These are phyloP conservation scores for Aspergillus arachidicola DNA, from an alignment of 2,329 filamentous ascomycete genomes.

Conservation along the genomic window DNA sequence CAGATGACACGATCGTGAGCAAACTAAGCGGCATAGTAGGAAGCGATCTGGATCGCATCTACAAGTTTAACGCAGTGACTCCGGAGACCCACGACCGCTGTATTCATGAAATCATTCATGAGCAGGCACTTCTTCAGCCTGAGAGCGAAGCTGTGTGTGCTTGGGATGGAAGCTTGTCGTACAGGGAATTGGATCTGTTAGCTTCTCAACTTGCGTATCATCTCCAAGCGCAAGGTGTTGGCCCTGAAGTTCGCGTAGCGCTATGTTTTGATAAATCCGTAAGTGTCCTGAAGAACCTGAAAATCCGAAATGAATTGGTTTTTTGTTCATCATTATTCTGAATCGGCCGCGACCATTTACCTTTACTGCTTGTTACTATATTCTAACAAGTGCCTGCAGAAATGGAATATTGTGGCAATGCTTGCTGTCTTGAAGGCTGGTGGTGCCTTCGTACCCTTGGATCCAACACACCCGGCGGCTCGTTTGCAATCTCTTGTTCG, in stretches of 20 bases:
- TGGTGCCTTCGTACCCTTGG: slow-evolving; percentile 45
- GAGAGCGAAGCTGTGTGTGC: slow-evolving; percentile 38
- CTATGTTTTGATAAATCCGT: slow-evolving; percentile 49
- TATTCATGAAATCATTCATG: slow-evolving; percentile 43
- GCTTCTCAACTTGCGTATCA: slow-evolving; percentile 40
- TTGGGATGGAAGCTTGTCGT: slow-evolving; percentile 46
- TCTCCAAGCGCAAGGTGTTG: slow-evolving; percentile 43
- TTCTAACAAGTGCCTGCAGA: slow-evolving; percentile 26
- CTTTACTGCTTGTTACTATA: background rate
- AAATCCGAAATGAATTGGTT: background rate
- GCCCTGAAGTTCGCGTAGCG: slow-evolving; percentile 39
- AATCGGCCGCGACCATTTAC: background rate
- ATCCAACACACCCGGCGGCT: slow-evolving; percentile 42
- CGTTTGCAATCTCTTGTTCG: slow-evolving; percentile 38
- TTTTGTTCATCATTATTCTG: background rate
- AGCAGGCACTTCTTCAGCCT: slow-evolving; percentile 37
- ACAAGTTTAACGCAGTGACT: slow-evolving; percentile 54
- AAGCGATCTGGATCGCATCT: slow-evolving; percentile 57
- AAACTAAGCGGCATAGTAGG: slow-evolving; percentile 59
- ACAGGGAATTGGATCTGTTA: slow-evolving; percentile 39
- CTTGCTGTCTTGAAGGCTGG: slow-evolving; percentile 47
- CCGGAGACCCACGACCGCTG: slow-evolving; percentile 42
- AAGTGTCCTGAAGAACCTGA: slow-evolving; percentile 15
- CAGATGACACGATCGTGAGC: slow-evolving; percentile 46
- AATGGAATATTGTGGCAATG: slow-evolving; percentile 47